These are phyloP conservation scores for Candida chilensis DNA, from an alignment of 805 yeast species.

Conservation along the genomic window DNA sequence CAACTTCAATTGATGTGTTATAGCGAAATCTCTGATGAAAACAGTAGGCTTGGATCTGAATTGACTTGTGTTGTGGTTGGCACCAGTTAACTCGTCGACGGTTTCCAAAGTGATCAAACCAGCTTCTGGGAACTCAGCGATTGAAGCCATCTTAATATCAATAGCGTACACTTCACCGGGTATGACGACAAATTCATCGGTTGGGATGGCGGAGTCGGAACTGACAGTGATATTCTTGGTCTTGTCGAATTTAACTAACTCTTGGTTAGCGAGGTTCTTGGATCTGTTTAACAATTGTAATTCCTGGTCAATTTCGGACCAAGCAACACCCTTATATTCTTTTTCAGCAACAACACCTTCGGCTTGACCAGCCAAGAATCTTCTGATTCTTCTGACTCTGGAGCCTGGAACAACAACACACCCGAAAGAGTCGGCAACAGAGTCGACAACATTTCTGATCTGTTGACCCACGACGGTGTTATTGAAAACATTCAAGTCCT, in stretches of 20 bases:
- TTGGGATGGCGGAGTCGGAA: conserved; percentile 56
- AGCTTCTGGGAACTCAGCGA: conserved; percentile 39
- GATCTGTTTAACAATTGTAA: conserved; percentile 37
- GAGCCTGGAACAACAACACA: conserved; percentile 90
- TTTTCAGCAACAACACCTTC: conserved; percentile 87
- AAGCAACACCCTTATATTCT: conserved; percentile 86
- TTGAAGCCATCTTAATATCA: conserved; percentile 75
- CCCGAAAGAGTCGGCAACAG: conserved; percentile 76
- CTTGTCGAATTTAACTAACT: conserved; percentile 28
- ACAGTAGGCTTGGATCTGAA: conserved; percentile 60
- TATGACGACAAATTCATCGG: conserved; percentile 60
- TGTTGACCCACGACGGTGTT: conserved; percentile 52
- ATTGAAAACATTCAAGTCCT: conserved; percentile 28
- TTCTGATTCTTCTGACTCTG: conserved; percentile 80
- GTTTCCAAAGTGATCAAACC: conserved; percentile 66
- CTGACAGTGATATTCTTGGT: conserved; percentile 22
- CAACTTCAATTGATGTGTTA: conserved; percentile 66
- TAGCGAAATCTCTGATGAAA: conserved; percentile 81
- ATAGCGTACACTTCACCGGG: conserved; percentile 84
- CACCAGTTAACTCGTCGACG: conserved; percentile 56
- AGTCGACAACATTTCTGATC: conserved; percentile 71
- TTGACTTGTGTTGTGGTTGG: conserved; percentile 41
- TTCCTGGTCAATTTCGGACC: conserved; percentile 82
- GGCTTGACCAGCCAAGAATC: conserved; percentile 94
- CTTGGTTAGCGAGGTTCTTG: conserved; percentile 16